Conservation (phyloP, 2,329 filamentous ascomycete genomes). For the Venturia asperata region DNA sequence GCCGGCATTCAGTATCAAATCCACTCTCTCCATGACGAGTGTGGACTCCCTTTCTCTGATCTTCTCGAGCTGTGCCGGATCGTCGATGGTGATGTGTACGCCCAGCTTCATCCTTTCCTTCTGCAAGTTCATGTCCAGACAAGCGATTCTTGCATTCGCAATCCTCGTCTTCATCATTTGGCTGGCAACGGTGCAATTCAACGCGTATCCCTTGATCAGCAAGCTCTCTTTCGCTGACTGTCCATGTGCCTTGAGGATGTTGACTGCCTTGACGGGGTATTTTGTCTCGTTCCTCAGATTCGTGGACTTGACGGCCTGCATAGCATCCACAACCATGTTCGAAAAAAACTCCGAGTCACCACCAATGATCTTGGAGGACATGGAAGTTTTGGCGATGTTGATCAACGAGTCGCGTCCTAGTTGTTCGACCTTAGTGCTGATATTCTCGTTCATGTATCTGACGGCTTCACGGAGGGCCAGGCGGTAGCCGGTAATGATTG, state of each 20-base stretch:
- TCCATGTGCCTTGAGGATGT: conserved; percentile 96
- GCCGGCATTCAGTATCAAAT: conserved; percentile 95
- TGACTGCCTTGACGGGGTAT: conserved; percentile 98
- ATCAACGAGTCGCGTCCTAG: conserved; percentile 84
- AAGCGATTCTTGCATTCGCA: conserved; percentile 90
- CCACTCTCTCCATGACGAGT: conserved; percentile 87
- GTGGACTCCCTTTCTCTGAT: conserved; percentile 88
- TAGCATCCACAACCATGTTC: conserved; percentile 94
- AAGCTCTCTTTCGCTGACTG: conserved; percentile 85
- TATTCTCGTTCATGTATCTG: conserved; percentile 98
- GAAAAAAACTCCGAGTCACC: conserved; percentile 94
- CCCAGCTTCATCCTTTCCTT: conserved; percentile 99
- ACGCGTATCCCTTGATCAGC: conserved; percentile 88
- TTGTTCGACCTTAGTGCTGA: conserved; percentile 90
- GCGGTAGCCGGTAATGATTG: conserved; percentile 97
- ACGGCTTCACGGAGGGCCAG: conserved; percentile 91
- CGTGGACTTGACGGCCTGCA: conserved; percentile 86
- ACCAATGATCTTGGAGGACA: conserved; percentile 99
- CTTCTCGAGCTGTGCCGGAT: conserved; percentile 94
- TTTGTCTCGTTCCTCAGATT: conserved; percentile 88
- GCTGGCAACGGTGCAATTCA: conserved; percentile 97
- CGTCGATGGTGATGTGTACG: conserved; percentile 96
- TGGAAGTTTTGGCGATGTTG: conserved; percentile 96
- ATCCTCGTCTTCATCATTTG: conserved; percentile 96
- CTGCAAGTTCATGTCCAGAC: conserved; percentile 95